A percentile compares a stretch with the other conserved stretches of the same genome.
Conservation (phyloP, 257 asterid genomes). For the Solanum chmielewskii region DNA sequence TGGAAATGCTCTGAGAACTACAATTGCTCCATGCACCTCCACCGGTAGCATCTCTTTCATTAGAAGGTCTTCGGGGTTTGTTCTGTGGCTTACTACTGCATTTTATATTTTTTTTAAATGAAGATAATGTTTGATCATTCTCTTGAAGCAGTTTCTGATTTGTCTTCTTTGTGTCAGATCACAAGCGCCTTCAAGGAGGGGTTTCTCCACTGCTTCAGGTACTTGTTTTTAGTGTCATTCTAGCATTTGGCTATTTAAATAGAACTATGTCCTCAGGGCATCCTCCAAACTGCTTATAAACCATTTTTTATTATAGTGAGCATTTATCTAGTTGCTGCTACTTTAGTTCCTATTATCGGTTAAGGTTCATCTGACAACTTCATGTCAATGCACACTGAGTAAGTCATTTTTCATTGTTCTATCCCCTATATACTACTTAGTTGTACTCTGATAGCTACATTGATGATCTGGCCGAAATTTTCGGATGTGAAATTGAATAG, state of each 20-base stretch:
- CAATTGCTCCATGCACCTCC: conserved; percentile 26
- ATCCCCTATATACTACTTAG: neutral
- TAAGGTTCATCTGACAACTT: neutral
- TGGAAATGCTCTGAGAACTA: conserved; percentile 31
- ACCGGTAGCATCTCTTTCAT: conserved; percentile 26
- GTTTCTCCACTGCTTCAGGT: conserved; percentile 1
- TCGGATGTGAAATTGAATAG: neutral
- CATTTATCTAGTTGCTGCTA: neutral
- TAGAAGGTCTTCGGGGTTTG: conserved; percentile 33
- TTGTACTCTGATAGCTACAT: neutral
- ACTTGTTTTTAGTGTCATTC: neutral
- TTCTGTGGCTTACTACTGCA: neutral
- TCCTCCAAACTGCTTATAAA: neutral
- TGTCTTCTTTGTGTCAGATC: conserved; percentile 33
- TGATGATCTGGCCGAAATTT: neutral
- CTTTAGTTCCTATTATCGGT: neutral
- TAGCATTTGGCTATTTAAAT: neutral
- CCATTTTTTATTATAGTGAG: neutral
- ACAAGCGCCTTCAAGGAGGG: neutral
- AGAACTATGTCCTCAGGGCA: neutral
- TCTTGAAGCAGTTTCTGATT: neutral
- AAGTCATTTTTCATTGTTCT: neutral
- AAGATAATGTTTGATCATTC: neutral
- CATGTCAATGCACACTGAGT: neutral
- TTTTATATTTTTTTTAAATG: neutral